Evolutionary conservation across 2,329 filamentous ascomycete species (phyloP).

Genomic region (Aspergillus calidoustus): DNA sequence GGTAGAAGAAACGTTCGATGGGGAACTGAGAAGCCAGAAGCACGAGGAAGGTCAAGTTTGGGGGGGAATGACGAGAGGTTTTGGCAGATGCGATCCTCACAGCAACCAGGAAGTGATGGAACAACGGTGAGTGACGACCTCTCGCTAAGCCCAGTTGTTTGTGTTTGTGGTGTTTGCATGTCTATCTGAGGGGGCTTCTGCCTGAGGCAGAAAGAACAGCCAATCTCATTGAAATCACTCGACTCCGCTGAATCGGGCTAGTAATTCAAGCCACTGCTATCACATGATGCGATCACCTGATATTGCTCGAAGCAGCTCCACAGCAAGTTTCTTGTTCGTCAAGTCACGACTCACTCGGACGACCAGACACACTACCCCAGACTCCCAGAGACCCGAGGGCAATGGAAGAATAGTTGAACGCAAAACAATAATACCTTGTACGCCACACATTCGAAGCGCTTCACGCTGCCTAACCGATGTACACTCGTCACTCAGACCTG

Average conservation of each 20-base stretch:
- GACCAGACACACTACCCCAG: too few relatives aligned
- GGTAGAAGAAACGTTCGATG: constrained; percentile 19
- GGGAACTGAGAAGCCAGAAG: constrained; percentile 17
- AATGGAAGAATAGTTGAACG: too few relatives aligned
- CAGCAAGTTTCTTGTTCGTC: neutral
- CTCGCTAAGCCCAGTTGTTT: constrained; percentile 30
- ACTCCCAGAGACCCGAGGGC: too few relatives aligned
- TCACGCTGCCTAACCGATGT: too few relatives aligned
- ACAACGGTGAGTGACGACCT: constrained; percentile 34
- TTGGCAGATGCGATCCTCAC: constrained; percentile 30
- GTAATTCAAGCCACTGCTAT: neutral
- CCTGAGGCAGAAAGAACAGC: constrained; percentile 21
- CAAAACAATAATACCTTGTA: too few relatives aligned
- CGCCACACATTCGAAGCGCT: too few relatives aligned
- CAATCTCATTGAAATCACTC: neutral
- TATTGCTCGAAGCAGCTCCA: neutral
- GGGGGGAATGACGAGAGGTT: constrained; percentile 24
- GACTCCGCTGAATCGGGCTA: neutral
- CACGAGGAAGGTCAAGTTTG: constrained; percentile 17
- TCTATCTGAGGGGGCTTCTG: constrained; percentile 14
- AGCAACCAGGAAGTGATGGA: constrained; percentile 29
- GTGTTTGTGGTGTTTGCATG: constrained; percentile 28
- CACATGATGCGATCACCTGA: neutral
- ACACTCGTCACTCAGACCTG: too few relatives aligned
- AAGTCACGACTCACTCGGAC: too few relatives aligned